phyloP scores from a whole-genome alignment of 768 basidiomycete genomes.

The Pisolithus orientalis region DNA sequence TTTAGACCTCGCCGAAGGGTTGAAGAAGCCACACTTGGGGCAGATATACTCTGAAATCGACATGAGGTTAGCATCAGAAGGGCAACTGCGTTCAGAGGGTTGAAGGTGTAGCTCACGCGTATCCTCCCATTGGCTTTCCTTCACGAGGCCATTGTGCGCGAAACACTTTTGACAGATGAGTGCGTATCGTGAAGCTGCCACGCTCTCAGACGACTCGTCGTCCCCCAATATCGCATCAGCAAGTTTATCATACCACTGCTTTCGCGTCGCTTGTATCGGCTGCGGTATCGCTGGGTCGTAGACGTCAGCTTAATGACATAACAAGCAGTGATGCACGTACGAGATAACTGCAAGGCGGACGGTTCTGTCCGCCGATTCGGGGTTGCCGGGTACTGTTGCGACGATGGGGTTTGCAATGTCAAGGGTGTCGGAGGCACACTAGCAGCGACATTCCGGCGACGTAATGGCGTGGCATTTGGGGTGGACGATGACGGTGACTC shows the following conservation, averaged over 20 bases:
- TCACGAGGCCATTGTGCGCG: slow-evolving; percentile 82
- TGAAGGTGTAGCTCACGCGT: slow-evolving; percentile 52
- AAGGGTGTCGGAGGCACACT: slow-evolving; percentile 28
- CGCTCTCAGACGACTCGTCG: slow-evolving; percentile 44
- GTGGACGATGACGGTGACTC: slow-evolving; percentile 36
- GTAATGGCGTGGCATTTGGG: slow-evolving; percentile 27
- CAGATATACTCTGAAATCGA: slow-evolving; percentile 67
- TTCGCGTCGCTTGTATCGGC: slow-evolving; percentile 46
- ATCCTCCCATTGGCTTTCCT: slow-evolving; percentile 75
- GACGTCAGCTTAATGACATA: slow-evolving; percentile 6
- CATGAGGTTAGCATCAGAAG: neutral
- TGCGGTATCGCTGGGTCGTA: slow-evolving; percentile 29
- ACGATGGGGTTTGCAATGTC: slow-evolving; percentile 19
- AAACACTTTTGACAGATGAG: slow-evolving; percentile 88
- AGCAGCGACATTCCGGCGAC: slow-evolving; percentile 32
- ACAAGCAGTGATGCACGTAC: slow-evolving; percentile 22
- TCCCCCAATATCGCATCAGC: slow-evolving; percentile 86
- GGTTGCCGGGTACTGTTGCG: slow-evolving; percentile 14
- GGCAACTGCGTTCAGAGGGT: neutral
- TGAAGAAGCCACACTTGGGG: slow-evolving; percentile 82
- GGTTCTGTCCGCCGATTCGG: slow-evolving; percentile 16
- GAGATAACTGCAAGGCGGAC: slow-evolving; percentile 33
- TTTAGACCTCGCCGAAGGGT: slow-evolving; percentile 40
- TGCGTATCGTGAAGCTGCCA: slow-evolving; percentile 56
- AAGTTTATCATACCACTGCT: slow-evolving; percentile 82